phyloP scores from a whole-genome alignment of 1,139 yeast species.

The Suhomyces maxii region DNA sequence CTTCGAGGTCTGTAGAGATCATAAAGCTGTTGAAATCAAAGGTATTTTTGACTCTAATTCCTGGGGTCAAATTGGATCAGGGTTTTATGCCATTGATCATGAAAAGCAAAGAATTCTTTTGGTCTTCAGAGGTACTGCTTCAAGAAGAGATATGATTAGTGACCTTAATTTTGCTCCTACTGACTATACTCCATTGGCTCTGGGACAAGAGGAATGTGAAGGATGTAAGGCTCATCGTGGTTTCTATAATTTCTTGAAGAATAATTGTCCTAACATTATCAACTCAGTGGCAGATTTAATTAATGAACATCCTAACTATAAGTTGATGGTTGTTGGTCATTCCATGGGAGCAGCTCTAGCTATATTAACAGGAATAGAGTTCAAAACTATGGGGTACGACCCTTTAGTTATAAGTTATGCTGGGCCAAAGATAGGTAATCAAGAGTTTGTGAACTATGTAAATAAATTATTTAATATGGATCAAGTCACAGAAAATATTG shows the following conservation, averaged over 20 bases:
- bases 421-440: conserved; percentile 62
- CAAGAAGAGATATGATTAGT: conserved; percentile 56
- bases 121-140: conserved; percentile 58
- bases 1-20: conserved; percentile 22
- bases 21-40: conserved; percentile 30
- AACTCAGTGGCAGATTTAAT: conserved; percentile 32
- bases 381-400: conserved; percentile 48
- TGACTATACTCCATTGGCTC: conserved; percentile 31
- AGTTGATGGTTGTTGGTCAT: conserved; percentile 61
- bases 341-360: conserved; percentile 76
- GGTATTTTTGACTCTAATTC: conserved; percentile 41
- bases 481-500: conserved; percentile 18
- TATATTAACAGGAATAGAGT: conserved; percentile 58
- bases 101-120: conserved; percentile 35
- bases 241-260: conserved; percentile 44
- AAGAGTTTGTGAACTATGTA: conserved; percentile 47
- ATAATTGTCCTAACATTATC: conserved; percentile 38
- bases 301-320: conserved; percentile 43
- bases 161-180: conserved; percentile 50
- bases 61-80: conserved; percentile 53
- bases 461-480: conserved; percentile 48
- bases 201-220: conserved; percentile 30
- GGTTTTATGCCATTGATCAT: conserved; percentile 47
- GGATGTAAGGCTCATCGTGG: conserved; percentile 64
- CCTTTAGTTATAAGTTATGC: conserved; percentile 61